Conservation (phyloP, 192 early-diverging fungal species). For the Umbelopsis vinacea region DNA sequence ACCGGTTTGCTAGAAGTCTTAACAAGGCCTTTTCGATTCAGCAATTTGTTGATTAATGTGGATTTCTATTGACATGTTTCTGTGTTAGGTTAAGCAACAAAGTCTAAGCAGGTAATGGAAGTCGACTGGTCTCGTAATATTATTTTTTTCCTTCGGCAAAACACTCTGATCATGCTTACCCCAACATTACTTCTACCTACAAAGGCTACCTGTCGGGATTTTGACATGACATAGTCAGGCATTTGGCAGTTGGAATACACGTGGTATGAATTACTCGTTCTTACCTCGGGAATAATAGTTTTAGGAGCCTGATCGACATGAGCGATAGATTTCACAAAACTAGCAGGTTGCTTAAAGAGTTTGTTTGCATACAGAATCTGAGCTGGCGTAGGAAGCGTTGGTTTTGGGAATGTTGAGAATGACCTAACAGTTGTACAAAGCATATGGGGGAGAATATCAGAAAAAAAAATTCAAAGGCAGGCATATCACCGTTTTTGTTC, state of each 20-base stretch:
- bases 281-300: conserved; percentile 27
- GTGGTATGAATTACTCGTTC: background rate
- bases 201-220: conserved; percentile 49
- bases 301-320: conserved; percentile 33
- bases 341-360: conserved; percentile 27
- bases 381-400: background rate
- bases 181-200: conserved; percentile 62
- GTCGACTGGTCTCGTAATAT: too few species aligned
- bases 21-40: conserved; percentile 50
- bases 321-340: conserved; percentile 38
- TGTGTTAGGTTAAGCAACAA: too few species aligned
- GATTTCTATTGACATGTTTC: conserved; percentile 43
- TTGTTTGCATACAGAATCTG: conserved; percentile 20
- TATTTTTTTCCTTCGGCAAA: too few species aligned
- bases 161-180: conserved; percentile 19
- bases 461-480: background rate
- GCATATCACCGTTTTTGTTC: too few species aligned
- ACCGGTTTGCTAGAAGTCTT: conserved; percentile 61
- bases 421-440: background rate
- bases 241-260: too few species aligned
- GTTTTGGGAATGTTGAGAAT: background rate
- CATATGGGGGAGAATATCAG: background rate
- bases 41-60: conserved; percentile 54
- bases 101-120: too few species aligned
- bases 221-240: too few species aligned